A percentile compares a stretch with the other conserved stretches of the same genome.
Evolutionary conservation across 306 rosid genomes (phyloP).

Genomic region (Lablab purpureus): DNA sequence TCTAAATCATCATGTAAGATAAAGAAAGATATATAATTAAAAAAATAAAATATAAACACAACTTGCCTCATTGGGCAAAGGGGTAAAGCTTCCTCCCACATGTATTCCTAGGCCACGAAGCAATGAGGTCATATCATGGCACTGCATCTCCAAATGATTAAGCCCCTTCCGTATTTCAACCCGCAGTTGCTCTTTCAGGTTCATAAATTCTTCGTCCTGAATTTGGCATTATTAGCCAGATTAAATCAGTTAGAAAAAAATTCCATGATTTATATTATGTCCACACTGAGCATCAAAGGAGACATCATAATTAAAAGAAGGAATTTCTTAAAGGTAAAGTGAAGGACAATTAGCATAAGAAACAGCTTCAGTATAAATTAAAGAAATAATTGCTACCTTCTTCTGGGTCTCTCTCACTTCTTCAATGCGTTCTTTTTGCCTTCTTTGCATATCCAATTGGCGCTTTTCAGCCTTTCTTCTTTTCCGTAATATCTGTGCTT

Average conservation of each 20-base stretch:
- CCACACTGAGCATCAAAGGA: conserved; percentile 23
- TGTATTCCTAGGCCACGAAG: conserved; percentile 85
- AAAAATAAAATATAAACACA: conserved; percentile 33
- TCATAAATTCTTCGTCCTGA: conserved; percentile 85
- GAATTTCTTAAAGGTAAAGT: conserved; percentile 13
- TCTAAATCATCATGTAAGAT: conserved; percentile 16
- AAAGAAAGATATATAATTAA: conserved; percentile 1
- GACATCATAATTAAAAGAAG: not conserved
- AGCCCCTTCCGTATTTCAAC: conserved; percentile 73
- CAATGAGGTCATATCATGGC: conserved; percentile 79
- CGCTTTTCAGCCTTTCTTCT: conserved; percentile 87
- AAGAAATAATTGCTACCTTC: conserved; percentile 67
- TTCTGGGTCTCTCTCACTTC: conserved; percentile 93
- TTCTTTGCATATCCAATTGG: conserved; percentile 73
- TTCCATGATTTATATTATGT: conserved; percentile 1
- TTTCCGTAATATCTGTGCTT: conserved; percentile 82
- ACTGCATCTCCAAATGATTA: conserved; percentile 64
- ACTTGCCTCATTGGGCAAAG: conserved; percentile 72
- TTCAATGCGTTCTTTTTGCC: conserved; percentile 88
- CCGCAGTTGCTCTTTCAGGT: conserved; percentile 82
- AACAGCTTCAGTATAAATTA: conserved; percentile 3
- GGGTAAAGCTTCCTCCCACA: conserved; percentile 61
- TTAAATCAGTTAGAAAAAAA: conserved; percentile 4
- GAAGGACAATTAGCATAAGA: conserved; percentile 32
- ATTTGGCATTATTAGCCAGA: conserved; percentile 45